These are phyloP conservation scores for Neofusicoccum umdonicola DNA, from an alignment of 2,329 filamentous ascomycete genomes.

Conservation along the genomic window DNA sequence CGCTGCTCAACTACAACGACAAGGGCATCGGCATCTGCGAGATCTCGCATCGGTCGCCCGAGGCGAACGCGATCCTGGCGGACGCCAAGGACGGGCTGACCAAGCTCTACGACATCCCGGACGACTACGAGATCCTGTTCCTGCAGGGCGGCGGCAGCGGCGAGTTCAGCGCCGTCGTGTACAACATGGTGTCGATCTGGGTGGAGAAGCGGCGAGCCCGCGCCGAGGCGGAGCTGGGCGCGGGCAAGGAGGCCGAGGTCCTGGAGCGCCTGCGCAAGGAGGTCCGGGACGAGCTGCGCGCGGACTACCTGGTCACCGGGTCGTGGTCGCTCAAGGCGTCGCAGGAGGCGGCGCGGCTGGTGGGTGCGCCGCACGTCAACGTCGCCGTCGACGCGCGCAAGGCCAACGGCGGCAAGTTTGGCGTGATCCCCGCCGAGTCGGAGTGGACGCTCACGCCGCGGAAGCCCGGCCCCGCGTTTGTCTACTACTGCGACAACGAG, in stretches of 20 bases:
- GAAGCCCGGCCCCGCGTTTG: conserved; percentile 61
- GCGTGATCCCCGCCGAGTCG: conserved; percentile 73
- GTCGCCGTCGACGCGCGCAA: conserved; percentile 65
- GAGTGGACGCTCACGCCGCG: conserved; percentile 70
- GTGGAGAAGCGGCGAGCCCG: conserved; percentile 65
- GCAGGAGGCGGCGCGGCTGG: conserved; percentile 74
- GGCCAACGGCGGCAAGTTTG: conserved; percentile 76
- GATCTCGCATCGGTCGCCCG: conserved; percentile 80
- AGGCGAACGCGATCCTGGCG: conserved; percentile 76
- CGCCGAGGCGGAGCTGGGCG: conserved; percentile 56
- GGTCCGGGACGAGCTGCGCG: conserved; percentile 67
- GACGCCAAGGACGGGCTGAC: conserved; percentile 73
- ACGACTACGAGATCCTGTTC: conserved; percentile 84
- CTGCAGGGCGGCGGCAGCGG: conserved; percentile 85
- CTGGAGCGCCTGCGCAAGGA: conserved; percentile 61
- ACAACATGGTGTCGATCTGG: conserved; percentile 84
- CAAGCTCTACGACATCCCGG: conserved; percentile 74
- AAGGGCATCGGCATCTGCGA: conserved; percentile 85
- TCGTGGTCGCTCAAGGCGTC: conserved; percentile 88
- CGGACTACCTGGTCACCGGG: conserved; percentile 90
- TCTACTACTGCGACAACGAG: conserved; percentile 93
- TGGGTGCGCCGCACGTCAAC: conserved; percentile 79
- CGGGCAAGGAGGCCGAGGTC: conserved; percentile 45
- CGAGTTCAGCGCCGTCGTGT: conserved; percentile 78
- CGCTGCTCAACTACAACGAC: conserved; percentile 76